Evolutionary conservation across 495 filamentous ascomycete species (phyloP).

Genomic region (Xylaria palmicola): DNA sequence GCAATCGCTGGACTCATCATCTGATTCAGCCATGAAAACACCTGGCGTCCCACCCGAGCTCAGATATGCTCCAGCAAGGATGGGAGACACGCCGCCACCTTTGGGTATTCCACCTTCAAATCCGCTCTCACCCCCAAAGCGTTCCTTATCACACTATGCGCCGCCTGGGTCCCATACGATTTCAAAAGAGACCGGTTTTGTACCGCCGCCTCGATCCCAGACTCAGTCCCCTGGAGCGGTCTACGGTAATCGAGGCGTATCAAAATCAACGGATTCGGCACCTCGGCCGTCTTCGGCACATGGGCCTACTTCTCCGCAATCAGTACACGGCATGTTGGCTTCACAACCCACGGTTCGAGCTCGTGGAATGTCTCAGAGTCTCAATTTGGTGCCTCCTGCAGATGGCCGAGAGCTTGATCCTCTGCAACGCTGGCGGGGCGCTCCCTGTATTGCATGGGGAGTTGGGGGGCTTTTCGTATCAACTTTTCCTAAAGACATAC

Average conservation of each 20-base stretch:
- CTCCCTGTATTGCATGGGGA: constrained; percentile 82
- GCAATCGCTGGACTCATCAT: constrained; percentile 30
- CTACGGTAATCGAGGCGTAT: constrained; percentile 47
- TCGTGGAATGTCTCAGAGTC: constrained; percentile 41
- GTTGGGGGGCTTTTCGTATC: constrained; percentile 80
- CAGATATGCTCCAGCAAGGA: constrained; percentile 31
- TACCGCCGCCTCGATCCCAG: constrained; percentile 70
- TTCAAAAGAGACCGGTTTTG: constrained; percentile 39
- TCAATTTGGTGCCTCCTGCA: constrained; percentile 57
- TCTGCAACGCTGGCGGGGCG: constrained; percentile 84
- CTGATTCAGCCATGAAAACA: constrained; percentile 20
- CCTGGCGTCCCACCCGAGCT: constrained; percentile 27
- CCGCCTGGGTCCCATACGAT: constrained; percentile 27
- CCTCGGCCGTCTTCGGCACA: constrained; percentile 71
- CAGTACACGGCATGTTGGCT: constrained; percentile 30
- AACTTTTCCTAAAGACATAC: constrained; percentile 85
- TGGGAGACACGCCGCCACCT: constrained; percentile 46
- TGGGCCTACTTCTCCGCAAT: constrained; percentile 50
- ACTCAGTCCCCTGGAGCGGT: constrained; percentile 79
- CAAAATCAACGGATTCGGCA: constrained; percentile 51
- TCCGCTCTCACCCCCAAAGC: constrained; percentile 55
- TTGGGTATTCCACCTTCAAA: constrained; percentile 29
- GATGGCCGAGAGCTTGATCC: constrained; percentile 81
- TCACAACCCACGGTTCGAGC: constrained; percentile 20
- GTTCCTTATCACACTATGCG: constrained; percentile 47